Conservation (phyloP, 495 filamentous ascomycete species). For the Recurvomyces mirabilis region DNA sequence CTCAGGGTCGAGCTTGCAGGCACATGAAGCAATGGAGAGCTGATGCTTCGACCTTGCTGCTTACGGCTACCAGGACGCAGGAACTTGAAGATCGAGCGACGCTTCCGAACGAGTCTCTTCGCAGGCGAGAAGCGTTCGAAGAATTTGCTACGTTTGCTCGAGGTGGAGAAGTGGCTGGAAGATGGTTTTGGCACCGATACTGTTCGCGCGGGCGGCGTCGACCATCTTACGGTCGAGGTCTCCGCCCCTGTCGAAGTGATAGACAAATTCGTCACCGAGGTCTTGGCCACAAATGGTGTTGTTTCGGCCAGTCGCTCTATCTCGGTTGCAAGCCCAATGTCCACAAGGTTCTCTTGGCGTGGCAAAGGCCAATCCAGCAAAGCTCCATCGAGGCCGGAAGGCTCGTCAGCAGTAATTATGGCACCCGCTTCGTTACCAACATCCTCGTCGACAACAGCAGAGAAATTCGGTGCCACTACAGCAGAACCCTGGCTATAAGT, state of each 20-base stretch:
- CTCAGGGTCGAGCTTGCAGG: not conserved
- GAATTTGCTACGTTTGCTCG: slow-evolving; percentile 11
- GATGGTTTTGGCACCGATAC: not conserved
- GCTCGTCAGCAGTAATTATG: not conserved
- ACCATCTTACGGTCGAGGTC: slow-evolving; percentile 1
- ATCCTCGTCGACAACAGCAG: not conserved
- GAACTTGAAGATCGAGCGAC: slow-evolving; percentile 22
- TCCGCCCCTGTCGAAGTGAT: not conserved
- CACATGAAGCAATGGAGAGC: slow-evolving; percentile 10
- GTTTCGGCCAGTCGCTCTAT: too few relatives aligned
- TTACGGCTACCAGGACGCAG: slow-evolving; percentile 18
- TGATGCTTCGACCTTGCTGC: slow-evolving; percentile 16
- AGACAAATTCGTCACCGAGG: not conserved
- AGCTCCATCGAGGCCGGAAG: not conserved
- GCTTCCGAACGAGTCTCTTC: slow-evolving; percentile 13
- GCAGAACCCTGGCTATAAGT: slow-evolving; percentile 13
- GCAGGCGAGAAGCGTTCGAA: slow-evolving; percentile 11
- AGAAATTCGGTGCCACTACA: too few relatives aligned
- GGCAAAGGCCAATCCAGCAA: not conserved
- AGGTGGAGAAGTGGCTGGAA: slow-evolving; percentile 6
- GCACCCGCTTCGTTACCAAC: not conserved
- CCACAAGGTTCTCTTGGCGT: too few relatives aligned
- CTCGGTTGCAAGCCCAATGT: too few relatives aligned
- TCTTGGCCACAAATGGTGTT: not conserved
- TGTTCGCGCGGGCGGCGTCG: slow-evolving; percentile 2